phyloP scores from a whole-genome alignment of 2,329 filamentous ascomycete genomes.

The Zasmidium angulare region DNA sequence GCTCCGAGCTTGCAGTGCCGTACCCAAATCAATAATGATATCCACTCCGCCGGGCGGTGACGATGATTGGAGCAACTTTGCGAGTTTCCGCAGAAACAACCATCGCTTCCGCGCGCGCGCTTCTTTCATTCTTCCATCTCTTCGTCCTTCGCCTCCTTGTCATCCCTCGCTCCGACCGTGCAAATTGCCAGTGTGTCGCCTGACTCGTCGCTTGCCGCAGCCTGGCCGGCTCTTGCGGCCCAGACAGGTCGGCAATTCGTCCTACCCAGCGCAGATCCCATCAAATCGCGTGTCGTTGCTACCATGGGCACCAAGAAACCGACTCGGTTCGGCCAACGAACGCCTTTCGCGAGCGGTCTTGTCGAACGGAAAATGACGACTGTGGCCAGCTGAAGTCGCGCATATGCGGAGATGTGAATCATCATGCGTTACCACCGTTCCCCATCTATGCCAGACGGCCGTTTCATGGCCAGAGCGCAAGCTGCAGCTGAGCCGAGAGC shows the following conservation, averaged over 20 bases:
- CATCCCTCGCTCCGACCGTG: background rate
- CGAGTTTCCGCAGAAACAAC: background rate
- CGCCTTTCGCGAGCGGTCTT: background rate
- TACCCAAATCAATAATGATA: background rate
- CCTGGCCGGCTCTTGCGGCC: background rate
- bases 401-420: background rate
- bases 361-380: background rate
- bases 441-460: background rate
- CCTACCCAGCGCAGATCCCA: background rate
- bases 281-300: background rate
- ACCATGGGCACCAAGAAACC: background rate
- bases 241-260: background rate
- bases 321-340: background rate
- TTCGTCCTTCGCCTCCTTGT: background rate
- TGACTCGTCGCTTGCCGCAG: background rate
- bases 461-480: background rate
- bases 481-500: background rate
- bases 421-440: background rate
- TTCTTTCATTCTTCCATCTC: background rate
- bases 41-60: background rate
- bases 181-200: background rate
- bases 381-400: background rate
- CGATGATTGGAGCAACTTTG: background rate
- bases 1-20: conserved; percentile 1
- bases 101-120: background rate